Percentiles rank a stretch among this genome's conserved stretches.
Evolutionary conservation across 169 alveolate species (phyloP).

Genomic region (Neospora caninum): DNA sequence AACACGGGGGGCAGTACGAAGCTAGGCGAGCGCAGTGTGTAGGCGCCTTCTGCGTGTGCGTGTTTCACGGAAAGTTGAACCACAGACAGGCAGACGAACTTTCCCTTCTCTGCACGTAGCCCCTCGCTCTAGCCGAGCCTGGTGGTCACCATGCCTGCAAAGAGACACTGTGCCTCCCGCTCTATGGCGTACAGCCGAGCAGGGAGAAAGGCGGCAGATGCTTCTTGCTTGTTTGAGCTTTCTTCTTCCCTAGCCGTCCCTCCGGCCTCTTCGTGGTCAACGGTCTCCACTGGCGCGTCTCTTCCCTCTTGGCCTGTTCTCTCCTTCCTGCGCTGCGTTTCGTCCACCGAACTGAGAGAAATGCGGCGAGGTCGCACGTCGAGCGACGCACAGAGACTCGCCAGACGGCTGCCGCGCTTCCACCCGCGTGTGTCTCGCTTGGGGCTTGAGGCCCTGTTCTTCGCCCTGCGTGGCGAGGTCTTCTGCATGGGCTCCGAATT

Average conservation of each 20-base stretch:
- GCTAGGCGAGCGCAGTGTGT: too few relatives aligned
- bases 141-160: background rate
- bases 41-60: too few relatives aligned
- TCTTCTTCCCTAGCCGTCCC: background rate
- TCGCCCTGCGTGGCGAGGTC: background rate
- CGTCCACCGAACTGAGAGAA: background rate
- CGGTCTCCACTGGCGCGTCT: background rate
- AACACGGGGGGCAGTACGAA: too few relatives aligned
- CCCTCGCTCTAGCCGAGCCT: background rate
- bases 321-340: background rate
- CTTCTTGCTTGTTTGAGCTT: background rate
- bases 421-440: too few relatives aligned
- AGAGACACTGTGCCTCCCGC: constrained; percentile 30
- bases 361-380: background rate
- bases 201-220: background rate
- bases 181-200: constrained; percentile 31
- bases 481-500: background rate
- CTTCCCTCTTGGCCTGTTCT: background rate
- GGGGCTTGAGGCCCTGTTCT: too few relatives aligned
- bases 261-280: background rate
- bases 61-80: background rate
- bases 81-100: background rate
- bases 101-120: background rate
- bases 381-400: background rate
- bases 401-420: background rate